Evolutionary conservation across 371 early-diverging fungal genomes (phyloP), one percentile per base, ranked within the genome.

Genomic region (Saksenaea vasiformis): DNA sequence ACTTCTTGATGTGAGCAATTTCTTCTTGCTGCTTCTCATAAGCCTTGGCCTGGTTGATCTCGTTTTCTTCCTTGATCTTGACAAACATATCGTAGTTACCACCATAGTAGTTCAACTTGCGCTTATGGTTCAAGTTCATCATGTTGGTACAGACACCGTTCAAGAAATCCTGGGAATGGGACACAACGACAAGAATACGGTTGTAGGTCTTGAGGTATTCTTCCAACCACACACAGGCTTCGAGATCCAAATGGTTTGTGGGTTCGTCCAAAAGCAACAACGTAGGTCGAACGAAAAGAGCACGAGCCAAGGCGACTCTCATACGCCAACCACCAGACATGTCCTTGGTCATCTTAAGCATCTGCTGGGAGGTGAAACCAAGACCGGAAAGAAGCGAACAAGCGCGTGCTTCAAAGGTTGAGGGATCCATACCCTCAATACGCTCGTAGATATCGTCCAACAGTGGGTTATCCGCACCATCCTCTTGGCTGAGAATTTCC

Each of bases 1-100:
- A 99, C 84, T 95, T 92, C 77, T 98, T 96, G 81, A 99, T 95
- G 83, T 98, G 96, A 26, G 91, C 97, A 76, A 97, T 98, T 85
- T 98, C 99, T 65, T 90, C 95, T 80, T 97, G 97, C 77, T 87
- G 84, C 66, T 83, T 84, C 53, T 92, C 91, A 35, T 78, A 71
- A 4, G 74, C 67, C 79, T 82, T 62, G 0, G 80, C 65, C 60
- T 88, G 85, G 61, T 86, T 87, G 62, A 76, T 69, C 3, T 82
- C 73, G 57, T 85, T 81, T 54, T 92, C 87, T 57, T 90, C 89
- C 38, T 75, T 77, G 47, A 84, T 85, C 47, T 74, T 67, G 54
- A 88, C 82, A 67, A 82, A 93, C 43, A 87, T 88, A 60, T 89
- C 84, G 66, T 85, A 93, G 71, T 90, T 93, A 54, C 93, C 94